phyloP scores from a whole-genome alignment of 108 stramenopile species.

The Asterionellopsis glacialis region DNA sequence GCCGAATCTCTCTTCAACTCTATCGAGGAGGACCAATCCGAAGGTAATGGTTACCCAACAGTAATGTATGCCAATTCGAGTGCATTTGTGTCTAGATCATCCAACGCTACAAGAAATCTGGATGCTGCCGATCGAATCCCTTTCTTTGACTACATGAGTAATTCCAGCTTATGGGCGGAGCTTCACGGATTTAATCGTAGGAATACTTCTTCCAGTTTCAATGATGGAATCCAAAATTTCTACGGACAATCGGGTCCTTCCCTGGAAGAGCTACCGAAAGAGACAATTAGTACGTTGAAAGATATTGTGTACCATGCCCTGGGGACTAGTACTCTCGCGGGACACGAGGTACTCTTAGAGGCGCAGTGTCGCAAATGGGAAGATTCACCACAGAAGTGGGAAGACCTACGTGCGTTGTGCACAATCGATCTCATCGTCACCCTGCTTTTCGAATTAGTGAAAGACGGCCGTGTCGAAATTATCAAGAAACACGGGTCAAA shows the following conservation, averaged over 20 bases:
- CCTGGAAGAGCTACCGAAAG: constrained; percentile 5
- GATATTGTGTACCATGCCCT: constrained; percentile 48
- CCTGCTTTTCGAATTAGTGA: constrained; percentile 47
- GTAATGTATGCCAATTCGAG: constrained; percentile 77
- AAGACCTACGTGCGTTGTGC: constrained; percentile 39
- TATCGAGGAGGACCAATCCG: constrained; percentile 36
- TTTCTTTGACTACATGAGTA: constrained; percentile 58
- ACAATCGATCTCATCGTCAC: constrained; percentile 59
- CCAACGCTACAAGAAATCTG: constrained; percentile 33
- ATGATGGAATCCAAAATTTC: constrained; percentile 5
- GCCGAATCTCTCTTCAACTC: constrained; percentile 73
- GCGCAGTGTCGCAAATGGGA: constrained; percentile 51
- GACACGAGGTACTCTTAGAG: constrained; percentile 58
- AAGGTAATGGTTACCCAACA: constrained; percentile 45
- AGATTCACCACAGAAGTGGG: constrained; percentile 30
- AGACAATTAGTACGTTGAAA: constrained; percentile 42
- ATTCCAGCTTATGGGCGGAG: constrained; percentile 62
- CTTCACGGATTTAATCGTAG: constrained; percentile 21
- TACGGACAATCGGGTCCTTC: neutral
- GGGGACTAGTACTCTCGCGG: constrained; percentile 33
- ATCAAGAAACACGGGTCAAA: constrained; percentile 12
- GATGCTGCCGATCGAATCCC: constrained; percentile 14
- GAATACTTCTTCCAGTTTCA: neutral
- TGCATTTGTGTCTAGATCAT: constrained; percentile 45
- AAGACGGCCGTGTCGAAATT: constrained; percentile 61